Conservation (phyloP, 2,329 filamentous ascomycete species). For the Diaporthe capsici region DNA sequence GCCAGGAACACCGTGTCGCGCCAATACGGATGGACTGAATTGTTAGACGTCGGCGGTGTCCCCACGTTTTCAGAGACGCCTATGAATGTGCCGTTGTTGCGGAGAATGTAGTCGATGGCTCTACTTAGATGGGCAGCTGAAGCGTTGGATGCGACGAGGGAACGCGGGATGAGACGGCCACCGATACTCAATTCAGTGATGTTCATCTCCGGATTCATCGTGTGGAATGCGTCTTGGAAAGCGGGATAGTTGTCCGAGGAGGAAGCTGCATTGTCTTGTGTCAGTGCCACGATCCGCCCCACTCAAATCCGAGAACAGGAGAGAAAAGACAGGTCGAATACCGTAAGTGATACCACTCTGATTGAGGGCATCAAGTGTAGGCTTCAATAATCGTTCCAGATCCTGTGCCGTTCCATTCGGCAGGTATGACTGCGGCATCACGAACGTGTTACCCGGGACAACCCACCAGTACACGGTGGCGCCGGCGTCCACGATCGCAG, state of each 20-base stretch:
- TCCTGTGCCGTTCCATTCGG: conserved; percentile 11
- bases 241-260: background rate
- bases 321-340: background rate
- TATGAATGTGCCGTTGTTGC: background rate
- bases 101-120: background rate
- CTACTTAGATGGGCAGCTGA: background rate
- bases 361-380: background rate
- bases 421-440: conserved; percentile 20
- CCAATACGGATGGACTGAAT: conserved; percentile 24
- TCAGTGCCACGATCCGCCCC: background rate
- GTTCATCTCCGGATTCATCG: conserved; percentile 21
- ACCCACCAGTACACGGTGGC: background rate
- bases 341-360: conserved; percentile 17
- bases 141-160: background rate
- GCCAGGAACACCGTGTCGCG: conserved; percentile 21
- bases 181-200: conserved; percentile 22
- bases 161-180: conserved; percentile 25
- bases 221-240: conserved; percentile 1
- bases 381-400: background rate
- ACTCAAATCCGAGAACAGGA: background rate
- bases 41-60: background rate
- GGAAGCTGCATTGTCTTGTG: background rate
- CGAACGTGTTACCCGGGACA: background rate
- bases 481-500: conserved; percentile 8
- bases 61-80: conserved; percentile 16